Percentiles rank a stretch among this genome's conserved stretches.
phyloP scores from a whole-genome alignment of 306 rosid genomes.

The Cucumis melo region DNA sequence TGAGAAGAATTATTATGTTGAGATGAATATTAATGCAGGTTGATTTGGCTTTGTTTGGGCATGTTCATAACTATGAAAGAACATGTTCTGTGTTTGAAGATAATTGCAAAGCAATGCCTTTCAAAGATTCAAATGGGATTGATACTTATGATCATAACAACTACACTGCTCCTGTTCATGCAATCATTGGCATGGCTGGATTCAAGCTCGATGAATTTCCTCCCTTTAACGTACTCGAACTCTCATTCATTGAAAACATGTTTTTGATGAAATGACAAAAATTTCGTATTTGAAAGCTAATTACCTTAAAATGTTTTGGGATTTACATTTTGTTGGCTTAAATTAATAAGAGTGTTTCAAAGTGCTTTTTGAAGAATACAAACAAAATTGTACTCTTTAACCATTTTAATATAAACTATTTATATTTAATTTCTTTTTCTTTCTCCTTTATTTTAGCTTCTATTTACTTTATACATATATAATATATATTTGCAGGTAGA shows the following conservation, averaged over 20 bases:
- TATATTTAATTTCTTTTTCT: too few species aligned
- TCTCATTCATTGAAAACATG: not conserved
- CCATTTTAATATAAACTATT: too few species aligned
- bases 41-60: slow-evolving; percentile 63
- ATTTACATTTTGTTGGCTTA: too few species aligned
- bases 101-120: slow-evolving; percentile 46
- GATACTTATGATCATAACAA: slow-evolving; percentile 51
- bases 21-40: slow-evolving; percentile 25
- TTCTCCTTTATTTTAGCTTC: too few species aligned
- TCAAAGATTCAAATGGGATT: slow-evolving; percentile 35
- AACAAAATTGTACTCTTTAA: too few species aligned
- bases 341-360: too few species aligned
- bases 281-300: too few species aligned
- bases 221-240: not conserved
- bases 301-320: too few species aligned
- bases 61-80: slow-evolving; percentile 80
- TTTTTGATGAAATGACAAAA: too few species aligned
- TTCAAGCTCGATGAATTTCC: slow-evolving; percentile 43
- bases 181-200: slow-evolving; percentile 79
- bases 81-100: slow-evolving; percentile 45
- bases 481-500: not conserved
- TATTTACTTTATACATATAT: too few species aligned
- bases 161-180: slow-evolving; percentile 75
- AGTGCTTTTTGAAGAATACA: too few species aligned
- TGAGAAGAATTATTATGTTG: not conserved